Percentiles rank a stretch among this genome's conserved stretches.
Conservation (phyloP, 345 rosid species). For the Linum tenue region DNA sequence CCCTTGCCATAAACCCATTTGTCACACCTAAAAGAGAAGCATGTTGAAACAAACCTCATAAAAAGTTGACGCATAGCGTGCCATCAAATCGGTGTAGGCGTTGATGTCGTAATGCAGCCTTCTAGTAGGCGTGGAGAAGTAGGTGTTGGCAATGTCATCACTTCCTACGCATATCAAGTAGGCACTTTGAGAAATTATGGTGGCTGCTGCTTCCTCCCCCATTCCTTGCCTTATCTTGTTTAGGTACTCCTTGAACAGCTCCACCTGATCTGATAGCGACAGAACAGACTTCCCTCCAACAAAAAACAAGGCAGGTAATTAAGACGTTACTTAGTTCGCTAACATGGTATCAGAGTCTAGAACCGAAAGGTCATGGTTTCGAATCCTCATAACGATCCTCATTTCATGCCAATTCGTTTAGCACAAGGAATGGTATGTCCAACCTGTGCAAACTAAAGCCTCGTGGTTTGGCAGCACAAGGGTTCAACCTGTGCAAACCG, state of each 20-base stretch:
- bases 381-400: too few relatives aligned
- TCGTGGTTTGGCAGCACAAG: too few relatives aligned
- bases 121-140: not conserved
- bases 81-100: constrained; percentile 21
- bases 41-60: constrained; percentile 19
- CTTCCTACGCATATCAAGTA: constrained; percentile 13
- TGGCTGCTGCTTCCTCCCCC: constrained; percentile 16
- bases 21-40: not conserved
- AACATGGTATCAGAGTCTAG: too few relatives aligned
- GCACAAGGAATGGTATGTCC: too few relatives aligned
- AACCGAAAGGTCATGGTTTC: too few relatives aligned
- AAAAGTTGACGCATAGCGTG: constrained; percentile 14
- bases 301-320: not conserved
- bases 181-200: constrained; percentile 11
- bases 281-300: not conserved
- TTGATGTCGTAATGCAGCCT: constrained; percentile 5
- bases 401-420: too few relatives aligned
- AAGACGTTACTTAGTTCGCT: not conserved
- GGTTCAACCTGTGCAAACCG: too few relatives aligned
- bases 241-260: constrained; percentile 17
- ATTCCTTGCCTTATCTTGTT: constrained; percentile 3
- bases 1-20: too few relatives aligned
- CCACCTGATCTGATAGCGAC: constrained; percentile 8
- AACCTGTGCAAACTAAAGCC: too few relatives aligned
- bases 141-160: constrained; percentile 24